A percentile compares a stretch with the other conserved stretches of the same genome.
These are phyloP conservation scores for Leptographium procerum DNA, from an alignment of 2,329 filamentous ascomycete genomes.

Conservation along the genomic window DNA sequence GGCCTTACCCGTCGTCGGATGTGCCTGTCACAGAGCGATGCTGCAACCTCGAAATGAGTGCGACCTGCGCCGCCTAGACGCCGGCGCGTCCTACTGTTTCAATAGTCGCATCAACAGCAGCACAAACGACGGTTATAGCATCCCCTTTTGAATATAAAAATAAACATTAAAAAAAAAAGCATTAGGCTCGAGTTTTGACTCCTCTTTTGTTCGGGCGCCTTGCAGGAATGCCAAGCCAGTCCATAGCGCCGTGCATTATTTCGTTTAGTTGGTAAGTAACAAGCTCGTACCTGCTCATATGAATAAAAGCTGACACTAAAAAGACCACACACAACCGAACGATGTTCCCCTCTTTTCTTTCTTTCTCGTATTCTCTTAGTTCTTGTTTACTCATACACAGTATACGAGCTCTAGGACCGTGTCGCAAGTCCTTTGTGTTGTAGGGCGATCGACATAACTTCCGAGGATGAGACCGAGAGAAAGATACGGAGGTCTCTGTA, in stretches of 20 bases:
- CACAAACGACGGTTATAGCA: background rate
- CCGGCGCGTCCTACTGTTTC: too few relatives aligned
- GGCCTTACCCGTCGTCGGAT: too few relatives aligned
- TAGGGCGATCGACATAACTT: background rate
- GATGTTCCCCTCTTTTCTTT: background rate
- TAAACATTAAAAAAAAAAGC: too few relatives aligned
- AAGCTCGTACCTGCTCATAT: too few relatives aligned
- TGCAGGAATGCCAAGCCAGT: background rate
- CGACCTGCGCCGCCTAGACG: too few relatives aligned
- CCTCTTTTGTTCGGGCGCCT: background rate
- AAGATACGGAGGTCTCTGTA: too few relatives aligned
- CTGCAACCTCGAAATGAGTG: too few relatives aligned
- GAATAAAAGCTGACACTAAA: background rate
- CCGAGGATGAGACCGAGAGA: background rate
- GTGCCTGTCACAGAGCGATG: too few relatives aligned
- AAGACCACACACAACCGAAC: background rate
- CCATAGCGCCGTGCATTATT: background rate
- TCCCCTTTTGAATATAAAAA: too few relatives aligned
- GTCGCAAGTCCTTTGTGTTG: background rate
- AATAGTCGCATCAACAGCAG: too few relatives aligned
- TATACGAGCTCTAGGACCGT: background rate
- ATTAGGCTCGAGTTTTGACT: background rate
- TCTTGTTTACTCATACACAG: too few relatives aligned
- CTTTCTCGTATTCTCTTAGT: background rate
- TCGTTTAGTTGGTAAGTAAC: background rate